Percentiles rank a stretch among this genome's conserved stretches.
Evolutionary conservation across 345 rosid genomes (phyloP).

Genomic region (Toxicodendron radicans): DNA sequence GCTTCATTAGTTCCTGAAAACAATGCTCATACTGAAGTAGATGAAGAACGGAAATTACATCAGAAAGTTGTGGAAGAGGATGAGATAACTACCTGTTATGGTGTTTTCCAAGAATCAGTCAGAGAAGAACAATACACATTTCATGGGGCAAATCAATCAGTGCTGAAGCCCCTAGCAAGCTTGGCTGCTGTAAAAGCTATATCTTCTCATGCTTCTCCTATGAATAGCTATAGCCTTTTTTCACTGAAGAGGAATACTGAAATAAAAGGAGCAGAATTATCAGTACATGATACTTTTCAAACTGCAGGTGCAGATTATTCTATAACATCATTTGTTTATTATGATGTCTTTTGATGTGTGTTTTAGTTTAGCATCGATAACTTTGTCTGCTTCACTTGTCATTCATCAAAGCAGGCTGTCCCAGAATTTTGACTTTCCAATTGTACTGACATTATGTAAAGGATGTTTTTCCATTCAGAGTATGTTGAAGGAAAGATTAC

Average conservation of each 20-base stretch:
- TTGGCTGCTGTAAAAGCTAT: constrained; percentile 35
- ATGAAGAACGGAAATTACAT: constrained; percentile 19
- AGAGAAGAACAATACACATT: constrained; percentile 69
- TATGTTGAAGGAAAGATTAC: constrained; percentile 33
- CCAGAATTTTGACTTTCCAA: constrained; percentile 9
- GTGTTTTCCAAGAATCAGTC: constrained; percentile 36
- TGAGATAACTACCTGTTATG: constrained; percentile 24
- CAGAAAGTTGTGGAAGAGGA: constrained; percentile 27
- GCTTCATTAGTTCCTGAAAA: constrained; percentile 34
- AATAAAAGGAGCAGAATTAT: constrained; percentile 29
- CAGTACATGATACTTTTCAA: constrained; percentile 29
- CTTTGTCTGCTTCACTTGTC: constrained; percentile 10
- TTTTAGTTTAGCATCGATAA: constrained; percentile 2
- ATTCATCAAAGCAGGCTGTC: constrained; percentile 1
- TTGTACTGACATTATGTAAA: constrained; percentile 24
- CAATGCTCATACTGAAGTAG: constrained; percentile 24
- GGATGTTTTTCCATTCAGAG: constrained; percentile 38
- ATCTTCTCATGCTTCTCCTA: constrained; percentile 39
- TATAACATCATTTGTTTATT: constrained; percentile 12
- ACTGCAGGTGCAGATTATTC: constrained; percentile 70
- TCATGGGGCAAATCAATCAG: constrained; percentile 41
- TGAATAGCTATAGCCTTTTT: constrained; percentile 42
- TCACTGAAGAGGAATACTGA: constrained; percentile 40
- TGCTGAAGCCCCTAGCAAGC: constrained; percentile 31
- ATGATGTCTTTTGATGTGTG: constrained; percentile 18